These are phyloP conservation scores for Cryptosporidium baileyi DNA, from an alignment of 169 alveolate genomes.

Conservation along the genomic window DNA sequence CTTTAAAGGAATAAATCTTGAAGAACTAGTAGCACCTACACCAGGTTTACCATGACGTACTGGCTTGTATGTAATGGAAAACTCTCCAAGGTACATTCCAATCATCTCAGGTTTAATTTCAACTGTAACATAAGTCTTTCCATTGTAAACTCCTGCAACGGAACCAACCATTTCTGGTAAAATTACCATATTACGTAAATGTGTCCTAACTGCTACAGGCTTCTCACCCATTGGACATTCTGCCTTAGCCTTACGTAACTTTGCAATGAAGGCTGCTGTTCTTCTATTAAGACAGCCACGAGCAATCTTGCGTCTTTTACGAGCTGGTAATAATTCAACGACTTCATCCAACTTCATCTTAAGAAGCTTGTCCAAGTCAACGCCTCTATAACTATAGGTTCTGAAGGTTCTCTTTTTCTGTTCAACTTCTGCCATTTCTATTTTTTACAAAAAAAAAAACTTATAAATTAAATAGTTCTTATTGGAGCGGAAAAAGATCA, in stretches of 20 bases:
- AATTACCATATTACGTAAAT: constrained; percentile 90
- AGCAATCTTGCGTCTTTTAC: constrained; percentile 95
- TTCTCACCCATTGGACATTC: constrained; percentile 92
- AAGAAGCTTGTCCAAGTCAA: constrained; percentile 92
- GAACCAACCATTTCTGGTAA: constrained; percentile 98
- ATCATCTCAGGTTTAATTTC: constrained; percentile 99
- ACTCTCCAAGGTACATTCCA: constrained; percentile 99
- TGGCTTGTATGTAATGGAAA: constrained; percentile 98
- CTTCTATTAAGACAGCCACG: constrained; percentile 84
- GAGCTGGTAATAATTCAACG: constrained; percentile 91
- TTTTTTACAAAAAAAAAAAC: neutral
- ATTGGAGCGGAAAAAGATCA: neutral
- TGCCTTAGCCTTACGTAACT: constrained; percentile 92
- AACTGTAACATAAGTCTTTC: constrained; percentile 94
- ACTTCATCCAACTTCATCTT: constrained; percentile 90
- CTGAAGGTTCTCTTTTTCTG: constrained; percentile 96
- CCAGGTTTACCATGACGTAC: constrained; percentile 99
- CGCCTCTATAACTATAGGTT: constrained; percentile 97
- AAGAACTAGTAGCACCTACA: constrained; percentile 95
- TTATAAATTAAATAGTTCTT: neutral
- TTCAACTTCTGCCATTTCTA: constrained; percentile 75
- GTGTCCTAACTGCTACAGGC: constrained; percentile 95
- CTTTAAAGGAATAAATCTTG: constrained; percentile 92
- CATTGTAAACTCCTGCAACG: constrained; percentile 96
- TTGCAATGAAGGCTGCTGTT: constrained; percentile 92